A percentile compares a stretch with the other conserved stretches of the same genome.
Evolutionary conservation across 2,329 filamentous ascomycete genomes (phyloP).

Genomic region (Septoria petroselini): DNA sequence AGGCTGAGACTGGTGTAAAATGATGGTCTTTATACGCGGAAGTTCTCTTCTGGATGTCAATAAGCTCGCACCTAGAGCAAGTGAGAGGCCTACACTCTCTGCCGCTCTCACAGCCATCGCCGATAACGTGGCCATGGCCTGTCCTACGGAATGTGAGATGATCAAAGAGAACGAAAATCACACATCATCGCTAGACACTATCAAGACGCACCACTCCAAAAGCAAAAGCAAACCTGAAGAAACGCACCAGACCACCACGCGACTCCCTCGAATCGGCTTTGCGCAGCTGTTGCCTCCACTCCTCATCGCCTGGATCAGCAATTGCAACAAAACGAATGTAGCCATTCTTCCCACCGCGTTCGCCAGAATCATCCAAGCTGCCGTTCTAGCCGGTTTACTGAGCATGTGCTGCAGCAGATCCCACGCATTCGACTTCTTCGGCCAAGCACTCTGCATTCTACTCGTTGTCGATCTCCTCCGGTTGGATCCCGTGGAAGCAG

Average conservation of each 20-base stretch:
- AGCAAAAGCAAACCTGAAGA: neutral
- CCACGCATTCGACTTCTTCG: conserved; percentile 1
- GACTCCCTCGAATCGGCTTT: conserved; percentile 8
- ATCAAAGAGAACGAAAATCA: too few species aligned
- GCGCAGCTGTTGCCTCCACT: conserved; percentile 6
- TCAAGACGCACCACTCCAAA: neutral
- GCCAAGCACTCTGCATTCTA: conserved; percentile 6
- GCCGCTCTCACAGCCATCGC: too few species aligned
- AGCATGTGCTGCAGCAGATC: neutral
- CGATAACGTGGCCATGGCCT: too few species aligned
- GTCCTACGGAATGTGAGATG: too few species aligned
- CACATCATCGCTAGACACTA: neutral
- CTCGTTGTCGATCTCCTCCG: conserved; percentile 6
- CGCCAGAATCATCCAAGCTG: conserved; percentile 6
- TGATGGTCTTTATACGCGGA: too few species aligned
- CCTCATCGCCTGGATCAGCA: conserved; percentile 12
- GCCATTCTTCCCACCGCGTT: conserved; percentile 1
- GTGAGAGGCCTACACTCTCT: too few species aligned
- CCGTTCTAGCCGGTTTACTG: conserved; percentile 1
- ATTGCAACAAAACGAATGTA: conserved; percentile 7
- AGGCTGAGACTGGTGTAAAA: too few species aligned
- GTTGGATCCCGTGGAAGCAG: conserved; percentile 7
- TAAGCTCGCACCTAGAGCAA: too few species aligned
- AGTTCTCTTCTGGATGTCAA: too few species aligned
- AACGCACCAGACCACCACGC: neutral